Conservation (phyloP, 2,329 filamentous ascomycete species). For the Aquanectria penicillioides region DNA sequence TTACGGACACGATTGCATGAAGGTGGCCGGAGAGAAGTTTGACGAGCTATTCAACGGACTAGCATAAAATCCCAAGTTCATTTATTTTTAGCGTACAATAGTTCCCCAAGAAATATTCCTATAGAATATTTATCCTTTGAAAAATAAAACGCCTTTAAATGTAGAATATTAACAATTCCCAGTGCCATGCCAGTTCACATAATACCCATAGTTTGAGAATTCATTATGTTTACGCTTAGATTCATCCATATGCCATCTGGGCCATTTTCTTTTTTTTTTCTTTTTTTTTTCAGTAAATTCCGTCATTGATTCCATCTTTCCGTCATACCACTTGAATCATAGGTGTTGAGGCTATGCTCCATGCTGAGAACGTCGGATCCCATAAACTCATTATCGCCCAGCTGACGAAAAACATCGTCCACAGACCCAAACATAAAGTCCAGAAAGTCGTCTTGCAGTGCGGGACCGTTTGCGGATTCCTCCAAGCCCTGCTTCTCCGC, state of each 20-base stretch:
- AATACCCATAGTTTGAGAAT: too few relatives aligned
- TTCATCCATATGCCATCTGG: too few relatives aligned
- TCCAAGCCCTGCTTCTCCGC: not conserved
- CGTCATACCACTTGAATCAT: not conserved
- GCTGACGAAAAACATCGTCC: constrained; percentile 17
- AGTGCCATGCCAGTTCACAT: too few relatives aligned
- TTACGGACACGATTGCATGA: constrained; percentile 70
- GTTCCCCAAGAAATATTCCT: too few relatives aligned
- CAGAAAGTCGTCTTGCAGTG: constrained; percentile 15
- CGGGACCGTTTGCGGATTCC: not conserved
- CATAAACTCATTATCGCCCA: constrained; percentile 18
- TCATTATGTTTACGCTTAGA: too few relatives aligned
- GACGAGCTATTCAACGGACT: constrained; percentile 51
- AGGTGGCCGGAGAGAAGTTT: constrained; percentile 62
- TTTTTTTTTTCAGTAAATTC: too few relatives aligned
- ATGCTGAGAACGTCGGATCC: constrained; percentile 11
- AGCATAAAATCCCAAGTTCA: too few relatives aligned
- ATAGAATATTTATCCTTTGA: too few relatives aligned
- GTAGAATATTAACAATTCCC: too few relatives aligned
- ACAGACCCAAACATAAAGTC: constrained; percentile 24
- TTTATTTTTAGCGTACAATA: not conserved
- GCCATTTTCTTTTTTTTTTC: too few relatives aligned
- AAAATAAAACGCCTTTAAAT: too few relatives aligned
- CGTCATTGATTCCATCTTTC: constrained; percentile 3
- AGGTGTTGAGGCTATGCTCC: constrained; percentile 18